These are phyloP conservation scores for Phyllosticta capitalensis DNA, from an alignment of 2,329 filamentous ascomycete genomes.

Conservation along the genomic window DNA sequence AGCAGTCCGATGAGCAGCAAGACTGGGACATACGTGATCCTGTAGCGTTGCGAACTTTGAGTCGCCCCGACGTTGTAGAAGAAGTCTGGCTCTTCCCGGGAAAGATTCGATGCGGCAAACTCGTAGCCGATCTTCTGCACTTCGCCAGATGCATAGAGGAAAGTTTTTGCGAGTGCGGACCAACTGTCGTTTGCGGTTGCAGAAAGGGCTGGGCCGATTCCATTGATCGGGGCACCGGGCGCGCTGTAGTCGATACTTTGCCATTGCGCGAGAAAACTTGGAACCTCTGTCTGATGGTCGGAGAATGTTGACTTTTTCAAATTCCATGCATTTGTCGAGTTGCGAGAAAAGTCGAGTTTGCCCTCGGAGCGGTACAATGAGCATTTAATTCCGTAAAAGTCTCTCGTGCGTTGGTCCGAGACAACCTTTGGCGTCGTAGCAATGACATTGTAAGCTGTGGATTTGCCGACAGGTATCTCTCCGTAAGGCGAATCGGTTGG, in stretches of 20 bases:
- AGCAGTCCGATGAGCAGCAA: constrained; percentile 11
- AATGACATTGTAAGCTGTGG: too few species aligned
- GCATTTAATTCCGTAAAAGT: too few species aligned
- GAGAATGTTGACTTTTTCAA: too few species aligned
- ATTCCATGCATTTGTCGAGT: too few species aligned
- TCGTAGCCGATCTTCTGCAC: constrained; percentile 14
- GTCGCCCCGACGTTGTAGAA: constrained; percentile 9
- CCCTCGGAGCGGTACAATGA: too few species aligned
- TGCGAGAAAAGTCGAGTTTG: too few species aligned
- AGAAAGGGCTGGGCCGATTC: not conserved
- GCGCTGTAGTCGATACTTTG: not conserved
- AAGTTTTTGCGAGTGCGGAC: constrained; percentile 8
- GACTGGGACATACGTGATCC: constrained; percentile 15
- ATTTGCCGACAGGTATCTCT: too few species aligned
- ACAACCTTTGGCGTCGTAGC: too few species aligned
- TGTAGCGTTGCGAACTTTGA: constrained; percentile 8
- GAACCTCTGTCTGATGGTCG: not conserved
- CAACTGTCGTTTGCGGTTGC: not conserved
- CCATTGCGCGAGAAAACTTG: not conserved
- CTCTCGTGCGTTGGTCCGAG: too few species aligned
- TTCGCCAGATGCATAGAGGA: constrained; percentile 14
- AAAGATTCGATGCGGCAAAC: constrained; percentile 8
- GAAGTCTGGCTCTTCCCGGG: constrained; percentile 1
- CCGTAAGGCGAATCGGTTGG: too few species aligned
- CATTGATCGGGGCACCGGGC: not conserved